Percentiles rank a stretch among this genome's conserved stretches.
phyloP scores from a whole-genome alignment of 2,329 filamentous ascomycete genomes.

The Tetracladium maxilliforme region DNA sequence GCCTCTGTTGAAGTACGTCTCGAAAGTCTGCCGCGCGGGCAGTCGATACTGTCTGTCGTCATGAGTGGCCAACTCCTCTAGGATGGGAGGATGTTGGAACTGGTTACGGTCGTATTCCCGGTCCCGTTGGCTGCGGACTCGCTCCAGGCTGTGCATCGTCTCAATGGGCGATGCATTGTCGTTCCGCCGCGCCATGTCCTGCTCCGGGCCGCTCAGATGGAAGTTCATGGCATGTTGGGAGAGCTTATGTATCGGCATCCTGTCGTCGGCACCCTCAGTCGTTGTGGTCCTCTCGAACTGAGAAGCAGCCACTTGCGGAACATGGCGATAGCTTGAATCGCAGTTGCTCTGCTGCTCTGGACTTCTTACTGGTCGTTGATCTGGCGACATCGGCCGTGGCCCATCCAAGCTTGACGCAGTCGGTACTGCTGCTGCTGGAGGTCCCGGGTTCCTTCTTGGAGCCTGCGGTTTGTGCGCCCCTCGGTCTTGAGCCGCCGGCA shows the following conservation, averaged over 20 bases:
- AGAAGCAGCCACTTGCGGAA: conserved; percentile 36
- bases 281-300: conserved; percentile 41
- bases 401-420: too few species aligned
- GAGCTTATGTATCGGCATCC: conserved; percentile 22
- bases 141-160: conserved; percentile 11
- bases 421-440: too few species aligned
- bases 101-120: conserved; percentile 24
- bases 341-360: too few species aligned
- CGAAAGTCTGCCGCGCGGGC: conserved; percentile 16
- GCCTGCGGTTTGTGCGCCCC: too few species aligned
- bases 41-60: conserved; percentile 11
- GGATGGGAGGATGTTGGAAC: conserved; percentile 22
- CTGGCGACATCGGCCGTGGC: too few species aligned
- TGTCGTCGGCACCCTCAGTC: conserved; percentile 21
- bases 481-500: too few species aligned
- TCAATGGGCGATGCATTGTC: background rate
- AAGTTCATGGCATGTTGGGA: conserved; percentile 25
- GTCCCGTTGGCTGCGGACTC: conserved; percentile 22
- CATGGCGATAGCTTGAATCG: conserved; percentile 37
- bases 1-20: conserved; percentile 7
- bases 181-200: conserved; percentile 4
- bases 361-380: too few species aligned
- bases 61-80: conserved; percentile 20
- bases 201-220: conserved; percentile 18
- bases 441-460: too few species aligned